Conservation (phyloP, 352 stramenopile genomes). For the Globisporangium spinosum region DNA sequence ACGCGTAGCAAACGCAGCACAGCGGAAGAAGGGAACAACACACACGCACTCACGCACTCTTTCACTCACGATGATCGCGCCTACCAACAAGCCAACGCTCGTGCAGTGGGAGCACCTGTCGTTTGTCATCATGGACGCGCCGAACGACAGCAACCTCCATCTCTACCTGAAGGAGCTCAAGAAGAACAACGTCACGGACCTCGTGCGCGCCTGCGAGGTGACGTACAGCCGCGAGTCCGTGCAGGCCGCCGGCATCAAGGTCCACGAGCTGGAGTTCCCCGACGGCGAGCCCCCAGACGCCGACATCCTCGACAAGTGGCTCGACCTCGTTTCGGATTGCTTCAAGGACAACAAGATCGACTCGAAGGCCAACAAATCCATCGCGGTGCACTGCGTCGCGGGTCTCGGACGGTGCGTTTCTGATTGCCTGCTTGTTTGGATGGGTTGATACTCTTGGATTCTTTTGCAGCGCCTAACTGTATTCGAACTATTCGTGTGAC, state of each 20-base stretch:
- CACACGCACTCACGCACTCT: neutral
- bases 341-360: conserved; percentile 88
- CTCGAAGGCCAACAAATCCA: conserved; percentile 78
- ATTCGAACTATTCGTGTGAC: conserved; percentile 3
- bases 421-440: neutral
- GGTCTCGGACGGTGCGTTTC: conserved; percentile 89
- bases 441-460: neutral
- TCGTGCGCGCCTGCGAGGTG: conserved; percentile 95
- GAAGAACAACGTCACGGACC: conserved; percentile 93
- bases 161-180: conserved; percentile 97
- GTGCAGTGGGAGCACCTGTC: conserved; percentile 89
- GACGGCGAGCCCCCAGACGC: conserved; percentile 93
- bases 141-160: conserved; percentile 94
- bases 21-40: neutral
- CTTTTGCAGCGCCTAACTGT: neutral
- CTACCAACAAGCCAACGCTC: conserved; percentile 83
- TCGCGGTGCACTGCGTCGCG: conserved; percentile 98
- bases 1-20: conserved; percentile 1
- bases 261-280: conserved; percentile 95
- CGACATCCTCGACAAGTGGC: conserved; percentile 93
- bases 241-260: conserved; percentile 90
- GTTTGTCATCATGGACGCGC: conserved; percentile 98
- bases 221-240: conserved; percentile 92
- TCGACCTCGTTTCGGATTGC: conserved; percentile 92
- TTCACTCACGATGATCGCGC: conserved; percentile 59